Evolutionary conservation across 768 basidiomycete genomes (phyloP).

Genomic region (Gloeopeniophorella convolvens): DNA sequence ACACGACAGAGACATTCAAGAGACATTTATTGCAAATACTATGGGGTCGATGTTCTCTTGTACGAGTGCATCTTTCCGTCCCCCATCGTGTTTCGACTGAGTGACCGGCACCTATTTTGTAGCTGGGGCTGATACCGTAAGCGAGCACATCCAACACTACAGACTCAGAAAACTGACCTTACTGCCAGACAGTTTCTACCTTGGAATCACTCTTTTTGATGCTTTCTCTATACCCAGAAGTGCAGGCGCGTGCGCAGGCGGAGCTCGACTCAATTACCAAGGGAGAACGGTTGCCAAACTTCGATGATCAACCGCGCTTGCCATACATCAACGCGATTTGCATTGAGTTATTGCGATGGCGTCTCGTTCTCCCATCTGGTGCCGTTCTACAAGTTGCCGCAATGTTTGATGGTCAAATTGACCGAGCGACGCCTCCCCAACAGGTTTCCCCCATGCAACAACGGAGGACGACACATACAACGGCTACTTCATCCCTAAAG

Average conservation of each 20-base stretch:
- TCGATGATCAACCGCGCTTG: constrained; percentile 2
- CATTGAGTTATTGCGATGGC: not conserved
- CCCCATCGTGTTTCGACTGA: not conserved
- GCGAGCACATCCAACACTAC: not conserved
- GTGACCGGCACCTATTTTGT: not conserved
- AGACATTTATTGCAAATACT: not conserved
- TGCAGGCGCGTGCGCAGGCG: constrained; percentile 12
- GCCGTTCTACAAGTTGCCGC: not conserved
- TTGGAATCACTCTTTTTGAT: constrained; percentile 5
- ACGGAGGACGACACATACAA: not conserved
- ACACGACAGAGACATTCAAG: not conserved
- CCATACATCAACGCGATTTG: constrained; percentile 7
- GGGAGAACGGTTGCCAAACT: constrained; percentile 7
- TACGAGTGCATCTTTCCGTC: not conserved
- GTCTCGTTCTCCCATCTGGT: constrained; percentile 5
- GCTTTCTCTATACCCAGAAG: constrained; percentile 11
- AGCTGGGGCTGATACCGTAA: constrained; percentile 9
- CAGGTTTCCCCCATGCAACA: not conserved
- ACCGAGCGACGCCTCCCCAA: too few species aligned
- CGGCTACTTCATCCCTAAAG: constrained; percentile 7
- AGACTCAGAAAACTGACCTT: not conserved
- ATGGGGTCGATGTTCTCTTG: constrained; percentile 3
- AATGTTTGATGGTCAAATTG: not conserved
- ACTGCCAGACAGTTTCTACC: not conserved
- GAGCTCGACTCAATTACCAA: constrained; percentile 15